Conservation (phyloP, 306 rosid species). For the Lupinus albus region DNA sequence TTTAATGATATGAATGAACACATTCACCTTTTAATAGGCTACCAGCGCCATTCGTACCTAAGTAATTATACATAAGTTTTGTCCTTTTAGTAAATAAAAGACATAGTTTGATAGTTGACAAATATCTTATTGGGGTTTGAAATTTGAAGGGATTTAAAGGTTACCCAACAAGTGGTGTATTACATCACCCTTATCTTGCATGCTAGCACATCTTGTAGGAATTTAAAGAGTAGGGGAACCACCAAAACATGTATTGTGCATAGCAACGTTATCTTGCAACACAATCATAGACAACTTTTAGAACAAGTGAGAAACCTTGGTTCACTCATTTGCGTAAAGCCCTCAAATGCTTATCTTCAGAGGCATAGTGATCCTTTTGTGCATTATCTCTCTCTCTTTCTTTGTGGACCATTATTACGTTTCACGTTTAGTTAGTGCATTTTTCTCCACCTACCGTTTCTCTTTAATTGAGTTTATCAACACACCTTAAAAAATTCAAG, state of each 20-base stretch:
- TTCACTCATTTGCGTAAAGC: constrained; percentile 53
- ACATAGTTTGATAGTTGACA: constrained; percentile 36
- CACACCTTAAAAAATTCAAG: background rate
- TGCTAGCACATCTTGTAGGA: constrained; percentile 37
- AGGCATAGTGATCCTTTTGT: constrained; percentile 33
- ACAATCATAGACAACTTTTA: constrained; percentile 49
- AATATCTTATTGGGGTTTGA: constrained; percentile 25
- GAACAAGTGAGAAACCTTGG: constrained; percentile 16
- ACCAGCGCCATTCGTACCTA: no score
- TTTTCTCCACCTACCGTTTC: constrained; percentile 39
- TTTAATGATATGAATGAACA: no score
- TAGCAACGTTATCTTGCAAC: constrained; percentile 45
- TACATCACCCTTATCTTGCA: constrained; percentile 52
- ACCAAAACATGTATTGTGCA: constrained; percentile 47
- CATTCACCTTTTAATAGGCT: no score
- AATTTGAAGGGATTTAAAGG: constrained; percentile 30
- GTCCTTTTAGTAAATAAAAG: no score
- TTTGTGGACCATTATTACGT: constrained; percentile 45
- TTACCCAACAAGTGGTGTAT: constrained; percentile 45
- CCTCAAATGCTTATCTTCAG: constrained; percentile 48
- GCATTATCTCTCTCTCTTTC: constrained; percentile 12
- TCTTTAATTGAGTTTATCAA: constrained; percentile 38
- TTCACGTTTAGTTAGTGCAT: constrained; percentile 52
- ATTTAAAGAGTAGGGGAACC: constrained; percentile 35
- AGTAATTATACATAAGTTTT: no score